phyloP scores from a whole-genome alignment of 768 basidiomycete genomes.

The Rhodotorula diobovata region DNA sequence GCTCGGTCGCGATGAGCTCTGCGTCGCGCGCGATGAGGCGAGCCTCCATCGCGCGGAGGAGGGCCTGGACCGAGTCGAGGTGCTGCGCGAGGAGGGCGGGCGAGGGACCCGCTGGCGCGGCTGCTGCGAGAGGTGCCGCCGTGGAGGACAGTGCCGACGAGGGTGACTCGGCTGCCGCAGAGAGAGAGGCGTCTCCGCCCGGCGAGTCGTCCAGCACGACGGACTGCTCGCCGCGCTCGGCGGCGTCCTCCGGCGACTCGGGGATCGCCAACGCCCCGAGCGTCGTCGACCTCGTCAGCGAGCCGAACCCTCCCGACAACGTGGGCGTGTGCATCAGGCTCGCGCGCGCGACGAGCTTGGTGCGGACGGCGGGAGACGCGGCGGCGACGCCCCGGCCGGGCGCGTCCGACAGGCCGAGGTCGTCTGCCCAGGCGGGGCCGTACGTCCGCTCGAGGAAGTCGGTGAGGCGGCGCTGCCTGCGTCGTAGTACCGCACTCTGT shows the following conservation, averaged over 20 bases:
- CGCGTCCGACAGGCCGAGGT: constrained; percentile 21
- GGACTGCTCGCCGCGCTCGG: no score
- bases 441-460: constrained; percentile 28
- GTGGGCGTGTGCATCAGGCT: constrained; percentile 3
- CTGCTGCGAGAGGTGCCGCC: neutral
- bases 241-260: neutral
- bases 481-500: neutral
- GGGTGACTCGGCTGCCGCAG: no score
- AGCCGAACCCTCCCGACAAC: neutral
- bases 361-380: constrained; percentile 11
- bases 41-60: constrained; percentile 30
- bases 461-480: constrained; percentile 7
- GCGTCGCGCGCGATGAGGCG: constrained; percentile 27
- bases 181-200: neutral
- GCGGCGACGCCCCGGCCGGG: neutral
- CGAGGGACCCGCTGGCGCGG: neutral
- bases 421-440: constrained; percentile 21
- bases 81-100: constrained; percentile 10
- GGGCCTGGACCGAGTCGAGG: constrained; percentile 29
- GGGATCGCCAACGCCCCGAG: neutral
- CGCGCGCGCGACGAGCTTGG: constrained; percentile 10
- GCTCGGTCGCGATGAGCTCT: constrained; percentile 23
- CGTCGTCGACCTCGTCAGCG: neutral
- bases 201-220: no score
- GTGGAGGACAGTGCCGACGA: neutral